A percentile compares a stretch with the other conserved stretches of the same genome.
Evolutionary conservation across 768 basidiomycete species (phyloP).

Genomic region (Dentipellis sp.): DNA sequence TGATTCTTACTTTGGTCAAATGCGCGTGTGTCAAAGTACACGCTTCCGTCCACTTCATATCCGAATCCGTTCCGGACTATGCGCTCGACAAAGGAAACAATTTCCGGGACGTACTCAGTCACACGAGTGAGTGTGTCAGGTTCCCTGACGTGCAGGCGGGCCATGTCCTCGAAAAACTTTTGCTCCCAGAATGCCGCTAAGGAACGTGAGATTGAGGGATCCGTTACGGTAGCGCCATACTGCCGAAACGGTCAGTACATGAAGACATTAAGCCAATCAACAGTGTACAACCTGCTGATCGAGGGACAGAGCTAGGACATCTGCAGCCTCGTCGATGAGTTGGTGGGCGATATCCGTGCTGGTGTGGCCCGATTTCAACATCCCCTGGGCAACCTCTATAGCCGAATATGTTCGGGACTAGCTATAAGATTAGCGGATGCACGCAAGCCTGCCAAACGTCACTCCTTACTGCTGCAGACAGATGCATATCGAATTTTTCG

Average conservation of each 20-base stretch:
- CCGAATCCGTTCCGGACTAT: slow-evolving; percentile 84
- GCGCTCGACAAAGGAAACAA: slow-evolving; percentile 78
- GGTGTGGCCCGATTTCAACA: slow-evolving; percentile 31
- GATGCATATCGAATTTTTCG: slow-evolving; percentile 91
- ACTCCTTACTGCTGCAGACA: slow-evolving; percentile 60
- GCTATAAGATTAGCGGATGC: background rate
- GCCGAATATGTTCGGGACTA: slow-evolving; percentile 47
- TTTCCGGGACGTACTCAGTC: slow-evolving; percentile 94
- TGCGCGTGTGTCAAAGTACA: slow-evolving; percentile 83
- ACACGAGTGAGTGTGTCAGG: slow-evolving; percentile 92
- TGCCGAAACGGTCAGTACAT: slow-evolving; percentile 22
- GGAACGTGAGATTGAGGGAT: slow-evolving; percentile 76
- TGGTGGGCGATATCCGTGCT: slow-evolving; percentile 36
- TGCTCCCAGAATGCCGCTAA: slow-evolving; percentile 85
- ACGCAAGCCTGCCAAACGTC: slow-evolving; percentile 6
- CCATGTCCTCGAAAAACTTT: slow-evolving; percentile 90
- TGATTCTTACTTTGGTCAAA: slow-evolving; percentile 76
- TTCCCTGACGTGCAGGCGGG: slow-evolving; percentile 71
- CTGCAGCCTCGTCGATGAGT: slow-evolving; percentile 67
- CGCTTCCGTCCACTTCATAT: slow-evolving; percentile 68
- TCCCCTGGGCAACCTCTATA: slow-evolving; percentile 37
- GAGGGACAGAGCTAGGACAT: slow-evolving; percentile 63
- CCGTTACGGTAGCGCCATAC: slow-evolving; percentile 74
- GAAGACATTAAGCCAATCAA: slow-evolving; percentile 3
- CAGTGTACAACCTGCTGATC: slow-evolving; percentile 54